Percentiles rank a stretch among this genome's conserved stretches.
Evolutionary conservation across 176 grass and related monocot genomes (phyloP).

Genomic region (Cenchrus purpureus): DNA sequence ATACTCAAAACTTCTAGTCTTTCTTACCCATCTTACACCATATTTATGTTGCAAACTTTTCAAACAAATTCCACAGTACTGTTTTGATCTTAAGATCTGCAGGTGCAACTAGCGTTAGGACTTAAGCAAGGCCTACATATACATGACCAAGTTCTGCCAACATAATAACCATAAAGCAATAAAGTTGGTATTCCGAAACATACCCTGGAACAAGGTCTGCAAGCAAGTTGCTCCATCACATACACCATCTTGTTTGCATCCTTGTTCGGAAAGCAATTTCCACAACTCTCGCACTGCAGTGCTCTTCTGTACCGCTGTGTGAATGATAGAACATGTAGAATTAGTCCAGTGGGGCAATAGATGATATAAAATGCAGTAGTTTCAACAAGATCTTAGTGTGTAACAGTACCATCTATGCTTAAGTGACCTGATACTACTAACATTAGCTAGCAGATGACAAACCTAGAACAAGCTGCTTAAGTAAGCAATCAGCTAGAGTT

Average conservation of each 20-base stretch:
- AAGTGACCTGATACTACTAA: conserved; percentile 19
- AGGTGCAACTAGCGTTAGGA: conserved; percentile 37
- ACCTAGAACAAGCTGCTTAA: background rate
- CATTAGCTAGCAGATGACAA: background rate
- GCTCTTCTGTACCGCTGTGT: conserved; percentile 56
- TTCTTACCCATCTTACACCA: conserved; percentile 81
- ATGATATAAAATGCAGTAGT: conserved; percentile 17
- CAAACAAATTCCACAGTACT: conserved; percentile 86
- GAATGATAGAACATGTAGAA: conserved; percentile 30
- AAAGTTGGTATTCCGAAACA: conserved; percentile 18
- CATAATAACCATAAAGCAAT: conserved; percentile 4
- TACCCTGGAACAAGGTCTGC: conserved; percentile 72
- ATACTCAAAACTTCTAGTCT: conserved; percentile 18
- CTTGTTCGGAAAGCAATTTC: conserved; percentile 60
- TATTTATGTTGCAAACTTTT: conserved; percentile 65
- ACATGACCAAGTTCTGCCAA: conserved; percentile 7
- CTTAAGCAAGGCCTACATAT: conserved; percentile 5
- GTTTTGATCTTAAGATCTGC: conserved; percentile 67
- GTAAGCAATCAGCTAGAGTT: background rate
- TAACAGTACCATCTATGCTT: background rate
- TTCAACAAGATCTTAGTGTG: conserved; percentile 1
- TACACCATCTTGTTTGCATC: conserved; percentile 56
- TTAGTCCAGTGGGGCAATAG: conserved; percentile 23
- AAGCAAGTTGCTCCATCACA: conserved; percentile 64
- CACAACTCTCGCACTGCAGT: conserved; percentile 77